Conservation (phyloP, 331 rosid genomes). For the Malus hybrid region DNA sequence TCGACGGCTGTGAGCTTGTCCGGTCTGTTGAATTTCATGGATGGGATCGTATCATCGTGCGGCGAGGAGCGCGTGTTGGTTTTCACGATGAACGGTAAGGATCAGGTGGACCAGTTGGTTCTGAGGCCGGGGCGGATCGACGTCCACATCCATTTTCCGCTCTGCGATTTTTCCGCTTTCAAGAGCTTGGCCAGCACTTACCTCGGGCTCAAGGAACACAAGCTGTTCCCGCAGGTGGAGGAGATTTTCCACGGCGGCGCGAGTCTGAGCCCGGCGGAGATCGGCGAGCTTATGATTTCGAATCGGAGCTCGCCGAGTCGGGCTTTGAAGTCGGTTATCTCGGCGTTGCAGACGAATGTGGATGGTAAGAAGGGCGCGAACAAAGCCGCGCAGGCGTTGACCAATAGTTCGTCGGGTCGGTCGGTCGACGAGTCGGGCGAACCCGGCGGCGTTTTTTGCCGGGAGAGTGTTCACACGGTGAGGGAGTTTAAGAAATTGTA, state of each 20-base stretch:
- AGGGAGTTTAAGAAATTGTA: conserved; percentile 71
- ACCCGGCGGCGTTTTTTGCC: conserved; percentile 30
- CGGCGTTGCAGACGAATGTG: conserved; percentile 60
- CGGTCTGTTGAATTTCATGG: conserved; percentile 81
- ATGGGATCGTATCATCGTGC: conserved; percentile 61
- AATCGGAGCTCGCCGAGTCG: conserved; percentile 79
- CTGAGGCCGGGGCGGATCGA: conserved; percentile 82
- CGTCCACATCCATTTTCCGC: conserved; percentile 72
- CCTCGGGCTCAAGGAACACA: conserved; percentile 89
- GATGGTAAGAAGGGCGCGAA: conserved; percentile 3
- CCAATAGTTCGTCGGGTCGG: conserved; percentile 50
- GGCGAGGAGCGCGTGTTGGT: conserved; percentile 87
- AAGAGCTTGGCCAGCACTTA: conserved; percentile 59
- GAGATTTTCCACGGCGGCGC: conserved; percentile 66
- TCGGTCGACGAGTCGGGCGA: conserved; percentile 27
- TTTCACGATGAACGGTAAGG: conserved; percentile 63
- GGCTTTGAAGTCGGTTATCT: conserved; percentile 74
- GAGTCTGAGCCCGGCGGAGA: conserved; percentile 69
- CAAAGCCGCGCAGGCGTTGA: conserved; percentile 16
- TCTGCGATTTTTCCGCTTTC: conserved; percentile 77
- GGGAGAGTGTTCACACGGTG: conserved; percentile 60
- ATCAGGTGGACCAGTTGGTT: conserved; percentile 47
- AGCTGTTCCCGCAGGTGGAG: conserved; percentile 76
- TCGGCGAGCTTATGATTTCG: conserved; percentile 84
- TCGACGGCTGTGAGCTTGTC: conserved; percentile 37